A percentile compares a stretch with the other conserved stretches of the same genome.
phyloP scores from a whole-genome alignment of 1,284 basidiomycete species.

The Omphalotus olearius region DNA sequence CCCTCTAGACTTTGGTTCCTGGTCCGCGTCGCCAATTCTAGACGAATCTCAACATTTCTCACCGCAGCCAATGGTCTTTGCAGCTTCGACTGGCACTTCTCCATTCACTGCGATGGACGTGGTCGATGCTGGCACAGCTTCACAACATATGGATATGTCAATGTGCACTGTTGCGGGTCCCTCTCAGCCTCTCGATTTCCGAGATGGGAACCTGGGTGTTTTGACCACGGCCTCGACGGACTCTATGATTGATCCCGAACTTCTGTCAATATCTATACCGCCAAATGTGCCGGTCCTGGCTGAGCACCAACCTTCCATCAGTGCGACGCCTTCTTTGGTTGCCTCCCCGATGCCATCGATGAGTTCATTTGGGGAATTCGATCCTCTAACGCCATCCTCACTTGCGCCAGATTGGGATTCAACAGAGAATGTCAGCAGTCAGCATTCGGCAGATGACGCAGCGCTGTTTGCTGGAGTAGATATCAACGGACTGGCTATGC shows the following conservation, averaged over 20 bases:
- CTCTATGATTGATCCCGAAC: no score
- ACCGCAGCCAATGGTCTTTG: no score
- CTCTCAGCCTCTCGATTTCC: no score
- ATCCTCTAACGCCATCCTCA: constrained; percentile 15
- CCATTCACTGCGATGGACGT: no score
- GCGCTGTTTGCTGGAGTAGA: not conserved
- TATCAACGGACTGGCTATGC: not conserved
- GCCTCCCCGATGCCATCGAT: constrained; percentile 18
- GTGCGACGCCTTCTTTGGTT: constrained; percentile 15
- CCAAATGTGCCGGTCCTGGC: not conserved
- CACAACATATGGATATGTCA: no score
- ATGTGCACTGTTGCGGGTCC: no score
- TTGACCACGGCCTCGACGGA: no score
- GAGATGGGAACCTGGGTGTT: no score
- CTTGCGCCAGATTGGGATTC: constrained; percentile 4
- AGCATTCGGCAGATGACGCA: not conserved
- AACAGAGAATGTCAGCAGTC: not conserved
- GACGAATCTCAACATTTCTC: no score
- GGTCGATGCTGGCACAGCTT: no score
- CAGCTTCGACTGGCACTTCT: no score
- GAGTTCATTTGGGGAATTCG: constrained; percentile 12
- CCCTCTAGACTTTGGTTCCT: constrained; percentile 4
- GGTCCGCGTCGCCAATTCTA: not conserved
- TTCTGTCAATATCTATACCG: constrained; percentile 3
- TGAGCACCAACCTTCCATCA: constrained; percentile 9